Evolutionary conservation across 805 yeast genomes (phyloP), one percentile per base, ranked within the genome.

Genomic region (Metschnikowia henanensis): DNA sequence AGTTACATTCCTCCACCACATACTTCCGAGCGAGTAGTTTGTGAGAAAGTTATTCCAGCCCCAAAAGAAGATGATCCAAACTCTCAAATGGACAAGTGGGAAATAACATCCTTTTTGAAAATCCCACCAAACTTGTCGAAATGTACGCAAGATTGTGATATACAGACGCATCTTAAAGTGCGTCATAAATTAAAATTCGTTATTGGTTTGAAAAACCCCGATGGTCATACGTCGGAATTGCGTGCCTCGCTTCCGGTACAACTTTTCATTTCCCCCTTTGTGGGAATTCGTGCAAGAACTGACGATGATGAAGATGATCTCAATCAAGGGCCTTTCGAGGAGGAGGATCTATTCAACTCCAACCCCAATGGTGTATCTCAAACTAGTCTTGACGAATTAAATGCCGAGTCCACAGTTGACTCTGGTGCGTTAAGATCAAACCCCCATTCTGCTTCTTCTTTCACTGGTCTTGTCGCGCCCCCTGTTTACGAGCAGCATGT

Each of bases 211-310:
- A 65, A 80, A 31, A 92, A 94, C 59, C 85, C 95, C 0, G 97
- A 90, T 62, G 96, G 96, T 3, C 98, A 92, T 59, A 82, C 84
- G 3, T 88, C 97, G 0, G 97, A 91, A 62, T 71, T 92, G 39
- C 73, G 98, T 25, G 97, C 97, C 0, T 84, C 97, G 0, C 70
- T 92, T 50, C 98, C 98, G 0, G 73, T 92, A 4, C 77, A 75
- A 22, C 62, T 88, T 26, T 87, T 84, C 62, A 83, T 89, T 20
- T 74, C 80, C 5, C 97, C 98, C 6, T 86, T 87, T 61, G 86
- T 94, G 5, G 78, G 92, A 0, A 72, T 92, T 15, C 70, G 79
- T 15, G 83, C 84, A 2, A 69, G 62, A 49, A 62, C 56, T 21
- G 67, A 61, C 6, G 64, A 58, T 13, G 53, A 51, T 19, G 39